phyloP scores from a whole-genome alignment of 768 basidiomycete species.

The Macrolepiota fuliginosa region DNA sequence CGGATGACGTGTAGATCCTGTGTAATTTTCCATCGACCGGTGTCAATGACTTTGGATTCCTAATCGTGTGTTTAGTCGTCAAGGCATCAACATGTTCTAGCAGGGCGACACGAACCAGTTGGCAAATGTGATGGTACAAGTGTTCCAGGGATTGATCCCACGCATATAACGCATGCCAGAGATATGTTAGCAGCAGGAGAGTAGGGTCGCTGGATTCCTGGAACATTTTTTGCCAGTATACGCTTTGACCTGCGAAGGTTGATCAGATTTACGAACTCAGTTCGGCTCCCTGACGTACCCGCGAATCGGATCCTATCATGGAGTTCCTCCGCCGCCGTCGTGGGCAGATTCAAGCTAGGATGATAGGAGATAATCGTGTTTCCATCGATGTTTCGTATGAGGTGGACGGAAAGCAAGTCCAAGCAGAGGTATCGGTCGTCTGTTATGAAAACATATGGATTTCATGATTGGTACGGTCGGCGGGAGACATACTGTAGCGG shows the following conservation, averaged over 20 bases:
- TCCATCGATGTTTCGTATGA: slow-evolving; percentile 40
- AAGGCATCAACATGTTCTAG: neutral
- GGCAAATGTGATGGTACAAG: slow-evolving; percentile 47
- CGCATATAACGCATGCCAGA: slow-evolving; percentile 59
- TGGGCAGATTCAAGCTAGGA: slow-evolving; percentile 32
- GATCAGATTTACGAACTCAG: neutral
- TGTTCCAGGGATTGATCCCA: slow-evolving; percentile 58
- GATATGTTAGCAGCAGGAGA: slow-evolving; percentile 44
- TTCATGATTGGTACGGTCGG: neutral
- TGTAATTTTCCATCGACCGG: slow-evolving; percentile 43
- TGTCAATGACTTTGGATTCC: slow-evolving; percentile 48
- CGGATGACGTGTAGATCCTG: slow-evolving; percentile 56
- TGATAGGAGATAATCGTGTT: slow-evolving; percentile 54
- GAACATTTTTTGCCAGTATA: slow-evolving; percentile 43
- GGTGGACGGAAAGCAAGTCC: slow-evolving; percentile 49
- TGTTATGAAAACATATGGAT: slow-evolving; percentile 9
- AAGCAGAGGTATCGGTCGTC: slow-evolving; percentile 35
- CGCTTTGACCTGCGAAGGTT: slow-evolving; percentile 28
- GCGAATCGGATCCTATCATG: slow-evolving; percentile 49
- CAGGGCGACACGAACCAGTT: slow-evolving; percentile 34
- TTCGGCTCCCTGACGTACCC: slow-evolving; percentile 21
- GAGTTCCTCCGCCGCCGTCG: slow-evolving; percentile 39
- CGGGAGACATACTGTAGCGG: slow-evolving; percentile 19
- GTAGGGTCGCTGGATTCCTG: slow-evolving; percentile 47
- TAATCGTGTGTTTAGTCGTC: slow-evolving; percentile 19